These are phyloP conservation scores for Lecanosticta acicola DNA, from an alignment of 2,329 filamentous ascomycete species.

Conservation along the genomic window DNA sequence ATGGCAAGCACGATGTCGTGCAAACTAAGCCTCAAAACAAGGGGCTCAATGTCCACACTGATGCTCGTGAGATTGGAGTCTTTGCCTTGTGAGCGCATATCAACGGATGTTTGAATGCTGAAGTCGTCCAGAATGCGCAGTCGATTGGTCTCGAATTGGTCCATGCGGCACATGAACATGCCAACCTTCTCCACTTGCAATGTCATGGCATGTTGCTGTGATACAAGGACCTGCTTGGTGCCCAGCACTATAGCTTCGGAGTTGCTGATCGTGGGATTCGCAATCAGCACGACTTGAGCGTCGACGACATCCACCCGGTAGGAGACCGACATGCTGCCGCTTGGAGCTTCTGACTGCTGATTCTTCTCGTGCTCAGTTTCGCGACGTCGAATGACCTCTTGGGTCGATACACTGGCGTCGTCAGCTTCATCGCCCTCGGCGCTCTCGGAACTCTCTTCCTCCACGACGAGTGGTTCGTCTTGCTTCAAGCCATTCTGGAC, in stretches of 20 bases:
- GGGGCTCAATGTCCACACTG: conserved; percentile 79
- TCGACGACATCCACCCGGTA: conserved; percentile 93
- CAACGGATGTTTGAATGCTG: conserved; percentile 82
- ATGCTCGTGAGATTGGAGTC: conserved; percentile 66
- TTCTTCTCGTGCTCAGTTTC: conserved; percentile 19
- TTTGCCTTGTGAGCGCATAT: conserved; percentile 58
- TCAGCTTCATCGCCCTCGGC: conserved; percentile 50
- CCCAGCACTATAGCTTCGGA: conserved; percentile 95
- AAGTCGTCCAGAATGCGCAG: conserved; percentile 96
- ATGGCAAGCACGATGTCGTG: conserved; percentile 91
- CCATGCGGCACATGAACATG: conserved; percentile 99
- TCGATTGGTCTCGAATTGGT: conserved; percentile 85
- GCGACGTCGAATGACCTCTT: conserved; percentile 25
- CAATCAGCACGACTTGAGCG: conserved; percentile 92
- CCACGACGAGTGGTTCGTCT: conserved; percentile 53
- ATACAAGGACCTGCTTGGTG: conserved; percentile 87
- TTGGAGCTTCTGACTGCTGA: conserved; percentile 32
- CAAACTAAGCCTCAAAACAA: conserved; percentile 83
- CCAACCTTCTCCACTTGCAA: conserved; percentile 90
- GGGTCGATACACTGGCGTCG: conserved; percentile 33
- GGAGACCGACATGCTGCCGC: conserved; percentile 64
- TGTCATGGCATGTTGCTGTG: conserved; percentile 88
- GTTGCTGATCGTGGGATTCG: conserved; percentile 80
- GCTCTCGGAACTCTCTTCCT: conserved; percentile 52
- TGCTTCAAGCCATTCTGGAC: conserved; percentile 61